phyloP scores from a whole-genome alignment of 345 rosid species.

The Crucihimalaya himalaica region DNA sequence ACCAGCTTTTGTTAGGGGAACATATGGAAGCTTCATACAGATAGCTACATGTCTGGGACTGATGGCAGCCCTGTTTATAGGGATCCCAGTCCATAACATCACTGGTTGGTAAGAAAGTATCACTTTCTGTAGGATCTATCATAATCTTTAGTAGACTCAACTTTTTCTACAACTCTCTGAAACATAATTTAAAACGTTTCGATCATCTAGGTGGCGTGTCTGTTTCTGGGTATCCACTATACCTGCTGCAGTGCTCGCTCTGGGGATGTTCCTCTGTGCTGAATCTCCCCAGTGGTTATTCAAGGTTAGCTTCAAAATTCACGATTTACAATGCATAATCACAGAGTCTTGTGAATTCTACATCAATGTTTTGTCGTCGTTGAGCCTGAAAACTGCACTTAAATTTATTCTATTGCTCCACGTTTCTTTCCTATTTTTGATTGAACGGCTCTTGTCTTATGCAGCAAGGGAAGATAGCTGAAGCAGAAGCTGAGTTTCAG shows the following conservation, averaged over 20 bases:
- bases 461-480: conserved; percentile 81
- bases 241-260: conserved; percentile 82
- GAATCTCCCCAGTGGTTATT: conserved; percentile 92
- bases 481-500: conserved; percentile 87
- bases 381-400: neutral
- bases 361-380: neutral
- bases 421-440: neutral
- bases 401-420: neutral
- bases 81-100: conserved; percentile 80
- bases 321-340: neutral
- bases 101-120: conserved; percentile 64
- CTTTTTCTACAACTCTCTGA: neutral
- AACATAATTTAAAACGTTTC: too few species aligned
- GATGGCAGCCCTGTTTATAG: conserved; percentile 80
- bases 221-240: conserved; percentile 85
- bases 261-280: conserved; percentile 78
- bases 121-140: neutral
- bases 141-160: neutral
- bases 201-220: conserved; percentile 99
- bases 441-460: conserved; percentile 27
- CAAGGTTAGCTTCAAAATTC: conserved; percentile 59
- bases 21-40: conserved; percentile 92
- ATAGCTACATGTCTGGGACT: conserved; percentile 96
- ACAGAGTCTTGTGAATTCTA: neutral
- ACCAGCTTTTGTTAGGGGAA: conserved; percentile 94